These are phyloP conservation scores for Exophiala xenobiotica DNA, from an alignment of 2,329 filamentous ascomycete species.

Conservation along the genomic window DNA sequence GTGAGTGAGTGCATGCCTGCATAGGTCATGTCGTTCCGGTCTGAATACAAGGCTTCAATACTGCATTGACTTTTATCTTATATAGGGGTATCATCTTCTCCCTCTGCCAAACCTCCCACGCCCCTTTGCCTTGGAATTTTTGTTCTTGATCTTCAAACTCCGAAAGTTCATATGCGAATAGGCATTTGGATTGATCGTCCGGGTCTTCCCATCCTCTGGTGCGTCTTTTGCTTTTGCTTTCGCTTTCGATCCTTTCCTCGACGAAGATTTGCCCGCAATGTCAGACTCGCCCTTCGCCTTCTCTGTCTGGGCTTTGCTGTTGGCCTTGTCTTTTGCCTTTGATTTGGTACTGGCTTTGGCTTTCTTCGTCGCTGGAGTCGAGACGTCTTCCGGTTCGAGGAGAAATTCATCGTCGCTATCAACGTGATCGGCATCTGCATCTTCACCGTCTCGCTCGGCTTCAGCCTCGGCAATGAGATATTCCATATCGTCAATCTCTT, in stretches of 20 bases:
- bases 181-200: conserved; percentile 46
- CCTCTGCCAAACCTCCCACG: conserved; percentile 38
- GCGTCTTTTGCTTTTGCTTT: conserved; percentile 1
- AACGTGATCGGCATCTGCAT: neutral
- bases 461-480: conserved; percentile 9
- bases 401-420: conserved; percentile 12
- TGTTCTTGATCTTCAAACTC: conserved; percentile 47
- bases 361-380: neutral
- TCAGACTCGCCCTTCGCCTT: conserved; percentile 1
- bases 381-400: neutral
- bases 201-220: conserved; percentile 24
- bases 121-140: conserved; percentile 36
- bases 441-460: conserved; percentile 6
- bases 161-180: conserved; percentile 48
- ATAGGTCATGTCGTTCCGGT: too few relatives aligned
- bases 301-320: neutral
- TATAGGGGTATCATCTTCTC: conserved; percentile 7
- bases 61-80: too few relatives aligned
- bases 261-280: neutral
- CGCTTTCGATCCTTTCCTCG: conserved; percentile 12
- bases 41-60: too few relatives aligned
- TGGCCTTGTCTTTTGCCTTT: neutral
- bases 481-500: conserved; percentile 10
- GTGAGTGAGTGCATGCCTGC: too few relatives aligned
- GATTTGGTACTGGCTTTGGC: neutral